Percentiles rank a stretch among this genome's conserved stretches.
These are phyloP conservation scores for Penicillium canescens DNA, from an alignment of 495 filamentous ascomycete species.

Conservation along the genomic window DNA sequence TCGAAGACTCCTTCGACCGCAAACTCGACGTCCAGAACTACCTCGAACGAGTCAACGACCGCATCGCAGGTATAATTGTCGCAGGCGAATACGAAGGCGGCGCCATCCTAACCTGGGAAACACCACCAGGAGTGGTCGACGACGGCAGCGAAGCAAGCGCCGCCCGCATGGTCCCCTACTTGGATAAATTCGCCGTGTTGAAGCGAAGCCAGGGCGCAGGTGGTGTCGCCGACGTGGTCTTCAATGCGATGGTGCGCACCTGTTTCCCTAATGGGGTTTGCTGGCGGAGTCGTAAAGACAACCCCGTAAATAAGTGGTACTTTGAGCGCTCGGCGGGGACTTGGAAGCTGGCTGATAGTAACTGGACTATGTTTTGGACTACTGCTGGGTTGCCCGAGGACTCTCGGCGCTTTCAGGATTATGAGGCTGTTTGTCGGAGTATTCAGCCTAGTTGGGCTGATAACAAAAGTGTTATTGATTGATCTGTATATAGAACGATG, in stretches of 20 bases:
- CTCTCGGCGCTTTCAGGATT: slow-evolving; percentile 66
- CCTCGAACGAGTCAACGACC: slow-evolving; percentile 69
- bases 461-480: slow-evolving; percentile 62
- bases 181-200: slow-evolving; percentile 97
- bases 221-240: slow-evolving; percentile 92
- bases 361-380: slow-evolving; percentile 99
- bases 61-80: slow-evolving; percentile 86
- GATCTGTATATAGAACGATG: slow-evolving; percentile 13
- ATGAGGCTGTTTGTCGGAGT: slow-evolving; percentile 76
- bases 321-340: slow-evolving; percentile 85
- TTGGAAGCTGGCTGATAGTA: slow-evolving; percentile 72
- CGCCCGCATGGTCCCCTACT: slow-evolving; percentile 76
- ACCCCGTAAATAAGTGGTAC: slow-evolving; percentile 93
- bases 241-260: slow-evolving; percentile 88
- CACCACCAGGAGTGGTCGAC: slow-evolving; percentile 58
- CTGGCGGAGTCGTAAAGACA: slow-evolving; percentile 79
- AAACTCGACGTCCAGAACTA: slow-evolving; percentile 84
- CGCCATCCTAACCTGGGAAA: slow-evolving; percentile 93
- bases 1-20: slow-evolving; percentile 91
- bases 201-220: slow-evolving; percentile 86
- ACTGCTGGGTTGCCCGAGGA: slow-evolving; percentile 59
- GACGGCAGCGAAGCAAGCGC: slow-evolving; percentile 51
- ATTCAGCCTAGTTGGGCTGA: slow-evolving; percentile 87
- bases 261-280: slow-evolving; percentile 81
- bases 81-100: slow-evolving; percentile 97